A percentile compares a stretch with the other conserved stretches of the same genome.
These are phyloP conservation scores for Ophiobolus disseminans DNA, from an alignment of 2,329 filamentous ascomycete species.

Conservation along the genomic window DNA sequence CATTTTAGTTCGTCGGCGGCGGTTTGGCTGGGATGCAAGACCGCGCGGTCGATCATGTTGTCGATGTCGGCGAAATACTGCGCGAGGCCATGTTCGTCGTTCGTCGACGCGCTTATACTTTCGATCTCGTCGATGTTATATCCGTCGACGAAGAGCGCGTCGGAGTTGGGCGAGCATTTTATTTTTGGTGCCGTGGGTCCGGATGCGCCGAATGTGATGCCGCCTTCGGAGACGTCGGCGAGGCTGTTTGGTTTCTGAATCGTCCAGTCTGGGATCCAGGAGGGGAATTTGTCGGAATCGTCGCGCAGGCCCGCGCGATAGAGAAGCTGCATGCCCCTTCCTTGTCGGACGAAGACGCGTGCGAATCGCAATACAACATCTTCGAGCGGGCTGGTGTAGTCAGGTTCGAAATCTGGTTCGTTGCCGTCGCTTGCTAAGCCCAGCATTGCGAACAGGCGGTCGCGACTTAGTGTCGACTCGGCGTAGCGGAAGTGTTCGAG, in stretches of 20 bases:
- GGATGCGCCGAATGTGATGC: background rate
- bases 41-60: no score
- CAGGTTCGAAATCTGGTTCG: background rate
- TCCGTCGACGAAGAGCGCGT: no score
- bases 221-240: background rate
- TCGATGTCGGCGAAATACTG: no score
- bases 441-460: constrained; percentile 8
- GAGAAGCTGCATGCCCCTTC: constrained; percentile 4
- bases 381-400: constrained; percentile 4
- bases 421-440: constrained; percentile 5
- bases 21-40: no score
- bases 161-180: no score
- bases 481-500: constrained; percentile 3
- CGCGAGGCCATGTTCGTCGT: no score
- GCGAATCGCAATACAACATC: constrained; percentile 1
- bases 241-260: background rate
- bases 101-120: no score
- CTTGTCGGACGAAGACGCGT: background rate
- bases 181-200: background rate
- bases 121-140: no score
- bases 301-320: constrained; percentile 1
- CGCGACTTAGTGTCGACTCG: constrained; percentile 6
- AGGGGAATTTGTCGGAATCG: constrained; percentile 1
- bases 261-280: constrained; percentile 12
- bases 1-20: no score